Evolutionary conservation across 805 yeast species (phyloP).

Genomic region (Saturnispora mendoncae): DNA sequence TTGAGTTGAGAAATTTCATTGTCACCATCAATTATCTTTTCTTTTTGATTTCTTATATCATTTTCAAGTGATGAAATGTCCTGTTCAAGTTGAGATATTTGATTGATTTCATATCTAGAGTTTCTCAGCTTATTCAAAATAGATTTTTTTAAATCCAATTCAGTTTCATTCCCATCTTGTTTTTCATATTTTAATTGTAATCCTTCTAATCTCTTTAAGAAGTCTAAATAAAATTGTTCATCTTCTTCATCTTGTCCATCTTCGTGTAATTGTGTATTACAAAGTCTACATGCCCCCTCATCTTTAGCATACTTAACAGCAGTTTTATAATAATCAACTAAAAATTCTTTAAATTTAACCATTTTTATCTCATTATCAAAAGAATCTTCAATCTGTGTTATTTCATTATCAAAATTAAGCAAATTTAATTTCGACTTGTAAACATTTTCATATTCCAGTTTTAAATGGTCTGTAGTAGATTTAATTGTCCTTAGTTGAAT

Average conservation of each 20-base stretch:
- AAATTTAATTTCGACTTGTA: conserved; percentile 33
- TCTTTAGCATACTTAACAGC: conserved; percentile 58
- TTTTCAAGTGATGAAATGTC: conserved; percentile 22
- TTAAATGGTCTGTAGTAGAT: conserved; percentile 1
- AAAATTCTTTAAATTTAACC: conserved; percentile 58
- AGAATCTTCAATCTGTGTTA: conserved; percentile 53
- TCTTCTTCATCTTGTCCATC: conserved; percentile 13
- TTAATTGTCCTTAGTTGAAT: conserved; percentile 1
- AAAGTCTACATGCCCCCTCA: conserved; percentile 57
- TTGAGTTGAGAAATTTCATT: too few species aligned
- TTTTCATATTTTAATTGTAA: conserved; percentile 19
- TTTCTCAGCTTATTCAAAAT: conserved; percentile 23
- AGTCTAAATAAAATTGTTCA: conserved; percentile 14
- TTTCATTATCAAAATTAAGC: conserved; percentile 40
- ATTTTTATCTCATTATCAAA: conserved; percentile 54
- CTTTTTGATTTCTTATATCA: not conserved
- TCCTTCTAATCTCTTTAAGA: conserved; percentile 19
- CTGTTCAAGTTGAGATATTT: conserved; percentile 17
- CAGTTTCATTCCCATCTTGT: conserved; percentile 15
- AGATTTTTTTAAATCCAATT: conserved; percentile 23
- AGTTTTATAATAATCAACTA: conserved; percentile 56
- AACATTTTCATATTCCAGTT: conserved; percentile 15
- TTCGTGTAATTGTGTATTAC: conserved; percentile 56
- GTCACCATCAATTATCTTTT: too few species aligned
- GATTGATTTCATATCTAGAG: conserved; percentile 23